phyloP scores from a whole-genome alignment of 2,329 filamentous ascomycete genomes.

The Metarhizium robertsii region DNA sequence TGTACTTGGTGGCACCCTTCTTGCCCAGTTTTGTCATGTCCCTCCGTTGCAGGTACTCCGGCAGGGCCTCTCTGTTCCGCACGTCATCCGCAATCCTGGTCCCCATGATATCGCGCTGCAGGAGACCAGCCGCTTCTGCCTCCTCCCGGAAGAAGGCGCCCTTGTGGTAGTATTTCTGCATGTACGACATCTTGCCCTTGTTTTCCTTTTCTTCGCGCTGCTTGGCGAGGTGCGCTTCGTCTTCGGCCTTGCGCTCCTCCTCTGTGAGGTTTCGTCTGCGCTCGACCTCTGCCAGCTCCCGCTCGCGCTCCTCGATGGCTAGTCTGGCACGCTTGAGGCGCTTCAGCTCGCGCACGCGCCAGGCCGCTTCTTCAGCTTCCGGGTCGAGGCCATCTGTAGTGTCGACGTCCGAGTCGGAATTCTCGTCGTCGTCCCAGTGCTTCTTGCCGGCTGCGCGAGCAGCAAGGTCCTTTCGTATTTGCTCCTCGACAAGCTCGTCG shows the following conservation, averaged over 20 bases:
- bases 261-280: conserved; percentile 76
- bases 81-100: conserved; percentile 75
- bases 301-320: conserved; percentile 73
- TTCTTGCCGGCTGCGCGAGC: conserved; percentile 68
- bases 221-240: conserved; percentile 63
- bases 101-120: conserved; percentile 79
- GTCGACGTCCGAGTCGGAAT: conserved; percentile 67
- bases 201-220: conserved; percentile 73
- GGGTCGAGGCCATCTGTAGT: conserved; percentile 83
- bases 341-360: conserved; percentile 86
- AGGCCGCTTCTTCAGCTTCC: conserved; percentile 80
- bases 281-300: conserved; percentile 82
- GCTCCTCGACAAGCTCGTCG: conserved; percentile 77
- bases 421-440: conserved; percentile 76
- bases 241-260: conserved; percentile 79
- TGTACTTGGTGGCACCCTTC: conserved; percentile 86
- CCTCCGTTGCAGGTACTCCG: conserved; percentile 83
- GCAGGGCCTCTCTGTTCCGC: conserved; percentile 70
- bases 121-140: conserved; percentile 62
- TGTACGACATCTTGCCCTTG: conserved; percentile 74
- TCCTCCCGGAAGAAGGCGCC: conserved; percentile 92
- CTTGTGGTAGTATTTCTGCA: conserved; percentile 96
- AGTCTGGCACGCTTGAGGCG: conserved; percentile 81
- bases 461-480: conserved; percentile 72
- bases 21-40: conserved; percentile 91